Conservation (phyloP, 495 filamentous ascomycete species). For the Cudoniella acicularis region DNA sequence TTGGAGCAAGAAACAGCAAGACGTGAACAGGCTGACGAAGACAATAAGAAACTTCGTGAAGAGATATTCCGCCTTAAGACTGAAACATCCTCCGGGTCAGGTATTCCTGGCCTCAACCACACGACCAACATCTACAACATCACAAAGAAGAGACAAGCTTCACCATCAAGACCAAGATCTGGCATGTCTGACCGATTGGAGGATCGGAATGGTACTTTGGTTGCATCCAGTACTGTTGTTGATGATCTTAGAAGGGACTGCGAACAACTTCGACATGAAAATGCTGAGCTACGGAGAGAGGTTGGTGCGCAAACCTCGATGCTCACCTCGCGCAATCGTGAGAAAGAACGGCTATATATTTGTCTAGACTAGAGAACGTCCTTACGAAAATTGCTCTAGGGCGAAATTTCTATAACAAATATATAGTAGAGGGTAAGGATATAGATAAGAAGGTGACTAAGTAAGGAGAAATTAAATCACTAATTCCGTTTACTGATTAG, state of each 20-base stretch:
- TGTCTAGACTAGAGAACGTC: no score
- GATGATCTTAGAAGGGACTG: conserved; percentile 57
- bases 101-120: conserved; percentile 42
- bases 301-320: conserved; percentile 95
- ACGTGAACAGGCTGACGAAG: conserved; percentile 85
- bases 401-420: no score
- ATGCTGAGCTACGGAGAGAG: conserved; percentile 85
- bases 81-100: conserved; percentile 40
- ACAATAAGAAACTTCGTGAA: conserved; percentile 79
- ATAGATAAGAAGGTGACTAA: no score
- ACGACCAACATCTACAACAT: conserved; percentile 60
- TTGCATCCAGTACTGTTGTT: conserved; percentile 64
- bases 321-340: conserved; percentile 92
- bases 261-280: conserved; percentile 83
- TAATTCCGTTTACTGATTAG: no score
- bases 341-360: conserved; percentile 93
- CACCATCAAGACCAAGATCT: conserved; percentile 59
- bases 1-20: conserved; percentile 89
- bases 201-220: conserved; percentile 49
- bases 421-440: no score
- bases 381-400: no score
- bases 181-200: conserved; percentile 54
- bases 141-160: conserved; percentile 56
- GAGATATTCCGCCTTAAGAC: conserved; percentile 74
- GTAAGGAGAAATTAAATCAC: no score